phyloP scores from a whole-genome alignment of 2,329 filamentous ascomycete genomes.

The Paraphaeosphaeria minitans region DNA sequence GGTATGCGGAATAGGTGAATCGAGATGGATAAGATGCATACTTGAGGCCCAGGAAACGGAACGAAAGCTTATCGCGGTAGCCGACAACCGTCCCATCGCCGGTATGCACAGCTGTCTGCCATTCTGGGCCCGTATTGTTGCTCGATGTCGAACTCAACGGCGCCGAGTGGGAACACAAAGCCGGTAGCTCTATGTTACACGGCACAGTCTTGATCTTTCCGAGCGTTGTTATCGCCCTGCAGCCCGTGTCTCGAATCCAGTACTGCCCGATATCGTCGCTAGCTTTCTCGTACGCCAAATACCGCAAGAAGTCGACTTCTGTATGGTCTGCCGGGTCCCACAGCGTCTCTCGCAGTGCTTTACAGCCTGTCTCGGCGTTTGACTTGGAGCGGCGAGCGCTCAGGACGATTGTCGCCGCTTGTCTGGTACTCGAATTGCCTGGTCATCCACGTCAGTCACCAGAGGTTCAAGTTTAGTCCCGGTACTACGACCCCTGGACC shows the following conservation, averaged over 20 bases:
- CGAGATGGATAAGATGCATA: slow-evolving; percentile 54
- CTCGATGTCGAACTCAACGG: slow-evolving; percentile 10
- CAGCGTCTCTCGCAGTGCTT: slow-evolving; percentile 26
- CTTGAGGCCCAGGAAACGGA: slow-evolving; percentile 58
- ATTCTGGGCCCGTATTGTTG: slow-evolving; percentile 14
- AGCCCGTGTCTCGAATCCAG: slow-evolving; percentile 27
- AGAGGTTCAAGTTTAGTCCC: not conserved
- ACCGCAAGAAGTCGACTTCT: slow-evolving; percentile 24
- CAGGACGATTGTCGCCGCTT: slow-evolving; percentile 24
- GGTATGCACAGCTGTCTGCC: slow-evolving; percentile 25
- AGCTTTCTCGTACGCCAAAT: slow-evolving; percentile 24
- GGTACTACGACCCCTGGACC: not conserved
- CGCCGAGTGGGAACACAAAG: slow-evolving; percentile 33
- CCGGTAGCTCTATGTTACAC: slow-evolving; percentile 28
- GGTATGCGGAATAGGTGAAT: slow-evolving; percentile 54
- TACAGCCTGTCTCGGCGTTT: slow-evolving; percentile 22
- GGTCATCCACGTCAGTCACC: slow-evolving; percentile 2
- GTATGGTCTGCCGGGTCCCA: slow-evolving; percentile 22
- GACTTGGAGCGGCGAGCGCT: slow-evolving; percentile 18
- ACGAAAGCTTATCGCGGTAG: slow-evolving; percentile 55
- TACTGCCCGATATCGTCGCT: slow-evolving; percentile 19
- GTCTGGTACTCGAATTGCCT: slow-evolving; percentile 28
- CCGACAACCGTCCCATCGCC: slow-evolving; percentile 35
- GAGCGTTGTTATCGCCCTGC: slow-evolving; percentile 26
- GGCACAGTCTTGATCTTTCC: slow-evolving; percentile 21